A percentile compares a stretch with the other conserved stretches of the same genome.
Evolutionary conservation across 108 stramenopile species (phyloP).

Genomic region (Fragilaria crotonensis): DNA sequence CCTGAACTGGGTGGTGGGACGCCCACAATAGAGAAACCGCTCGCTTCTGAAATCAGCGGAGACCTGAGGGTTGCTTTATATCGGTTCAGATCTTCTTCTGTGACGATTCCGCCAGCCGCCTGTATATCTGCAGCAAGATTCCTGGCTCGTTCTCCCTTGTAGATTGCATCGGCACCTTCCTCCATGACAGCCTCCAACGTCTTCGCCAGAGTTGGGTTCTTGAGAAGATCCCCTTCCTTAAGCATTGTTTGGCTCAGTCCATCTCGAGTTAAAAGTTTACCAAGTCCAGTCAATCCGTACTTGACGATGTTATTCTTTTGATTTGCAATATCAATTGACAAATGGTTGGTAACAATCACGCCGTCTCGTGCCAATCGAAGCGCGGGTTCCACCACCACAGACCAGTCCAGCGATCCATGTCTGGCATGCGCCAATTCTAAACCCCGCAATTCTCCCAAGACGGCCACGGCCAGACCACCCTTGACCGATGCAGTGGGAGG

Average conservation of each 20-base stretch:
- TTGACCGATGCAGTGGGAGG: conserved; percentile 27
- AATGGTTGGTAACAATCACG: conserved; percentile 23
- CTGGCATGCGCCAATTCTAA: conserved; percentile 60
- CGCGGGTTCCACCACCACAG: conserved; percentile 52
- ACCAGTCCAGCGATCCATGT: conserved; percentile 54
- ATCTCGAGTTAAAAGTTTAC: conserved; percentile 25
- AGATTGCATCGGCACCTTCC: conserved; percentile 56
- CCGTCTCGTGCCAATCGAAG: conserved; percentile 52
- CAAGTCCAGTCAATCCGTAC: conserved; percentile 14
- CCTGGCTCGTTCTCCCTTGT: conserved; percentile 40
- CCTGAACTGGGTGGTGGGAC: conserved; percentile 79
- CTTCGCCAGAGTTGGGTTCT: conserved; percentile 33
- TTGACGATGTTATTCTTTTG: conserved; percentile 2
- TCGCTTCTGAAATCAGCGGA: conserved; percentile 42
- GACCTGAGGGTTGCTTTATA: conserved; percentile 47
- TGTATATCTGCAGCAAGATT: conserved; percentile 43
- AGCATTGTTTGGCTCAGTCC: conserved; percentile 20
- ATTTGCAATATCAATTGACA: conserved; percentile 35
- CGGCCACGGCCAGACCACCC: conserved; percentile 59
- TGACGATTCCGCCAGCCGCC: conserved; percentile 62
- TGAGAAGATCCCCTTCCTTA: conserved; percentile 59
- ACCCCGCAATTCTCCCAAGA: conserved; percentile 75
- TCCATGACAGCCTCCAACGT: conserved; percentile 43
- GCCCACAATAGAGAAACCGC: conserved; percentile 52
- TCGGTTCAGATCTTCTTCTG: conserved; percentile 44